Base-by-base conservation (phyloP, 2,329 filamentous ascomycete genomes). In the Ceratocystiopsis sp. region DNA sequence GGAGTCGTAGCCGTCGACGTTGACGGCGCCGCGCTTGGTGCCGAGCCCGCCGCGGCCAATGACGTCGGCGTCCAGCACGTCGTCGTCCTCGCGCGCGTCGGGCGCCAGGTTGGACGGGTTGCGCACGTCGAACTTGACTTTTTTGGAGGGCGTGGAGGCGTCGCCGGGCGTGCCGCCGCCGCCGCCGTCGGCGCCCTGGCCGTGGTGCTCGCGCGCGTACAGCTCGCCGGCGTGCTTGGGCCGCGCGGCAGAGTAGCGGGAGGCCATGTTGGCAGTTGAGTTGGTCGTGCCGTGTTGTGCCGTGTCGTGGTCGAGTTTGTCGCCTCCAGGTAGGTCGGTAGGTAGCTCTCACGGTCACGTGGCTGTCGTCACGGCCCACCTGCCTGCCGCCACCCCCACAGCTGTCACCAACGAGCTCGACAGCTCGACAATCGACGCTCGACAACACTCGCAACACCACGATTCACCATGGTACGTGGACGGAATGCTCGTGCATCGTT, bases 1-100 rank as follows among this genome's bases (percentile, higher is more conserved):
- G 11, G 82, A 91, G 52, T 96, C 89, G 63, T 96, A 98, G 41
- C 91, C 91, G 55, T 96, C 91, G 36, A 98, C 77, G 55, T 96
- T 95, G 44, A 98, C 84, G 0, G 89, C 91, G 51, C 89, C 89
- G 49, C 91, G 84, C 59, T 94, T 94, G 1, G 85, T 84, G 75
- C 71, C 11, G 78, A 75, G 1, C n/a, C 75, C 75, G 16, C 75
- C 70, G 2, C 79, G 82, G 15, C 87, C 86, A 50, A 96, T 95
- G 35, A 95, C 87, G 56, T 96, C 91, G 18, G 87, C 85, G 41
- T 93, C 84, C 10, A 98, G 73, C 25, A 89, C 73, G 4, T 65
- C 64, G 50, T 81, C 81, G 38, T 83, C 77, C 49, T 84, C 80
- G 2, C 73, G 72, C 2, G 77, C 81, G 57, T 93, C 85, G 1